Percentiles rank a stretch among this genome's conserved stretches.
These are phyloP conservation scores for Paraconiothyrium brasiliense DNA, from an alignment of 2,329 filamentous ascomycete species.

Conservation along the genomic window DNA sequence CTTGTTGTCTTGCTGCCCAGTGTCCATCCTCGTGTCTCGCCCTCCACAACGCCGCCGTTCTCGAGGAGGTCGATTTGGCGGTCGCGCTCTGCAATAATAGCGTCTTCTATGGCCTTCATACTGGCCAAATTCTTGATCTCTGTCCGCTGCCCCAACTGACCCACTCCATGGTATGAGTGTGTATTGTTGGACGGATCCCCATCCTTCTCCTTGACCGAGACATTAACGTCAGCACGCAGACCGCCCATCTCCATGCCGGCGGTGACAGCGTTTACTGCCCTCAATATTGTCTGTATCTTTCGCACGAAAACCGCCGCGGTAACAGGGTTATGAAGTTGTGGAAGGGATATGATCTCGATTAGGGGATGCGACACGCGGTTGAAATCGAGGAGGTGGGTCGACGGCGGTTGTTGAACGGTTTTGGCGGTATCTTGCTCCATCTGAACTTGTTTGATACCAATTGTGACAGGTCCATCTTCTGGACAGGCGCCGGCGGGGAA, in stretches of 20 bases:
- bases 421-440: conserved; percentile 99
- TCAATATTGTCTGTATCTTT: conserved; percentile 85
- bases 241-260: conserved; percentile 94
- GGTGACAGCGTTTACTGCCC: conserved; percentile 83
- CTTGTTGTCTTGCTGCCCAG: conserved; percentile 84
- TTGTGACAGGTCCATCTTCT: conserved; percentile 74
- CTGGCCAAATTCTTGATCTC: conserved; percentile 98
- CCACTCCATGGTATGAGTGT: conserved; percentile 65
- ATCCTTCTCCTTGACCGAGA: conserved; percentile 75
- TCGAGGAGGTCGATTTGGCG: conserved; percentile 85
- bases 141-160: conserved; percentile 81
- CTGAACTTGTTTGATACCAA: conserved; percentile 93
- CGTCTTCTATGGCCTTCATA: conserved; percentile 94
- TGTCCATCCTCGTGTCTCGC: conserved; percentile 94
- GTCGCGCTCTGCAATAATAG: conserved; percentile 88
- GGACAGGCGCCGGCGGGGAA: conserved; percentile 71
- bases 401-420: conserved; percentile 79
- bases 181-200: conserved; percentile 32
- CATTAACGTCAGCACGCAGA: conserved; percentile 92
- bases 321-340: conserved; percentile 84
- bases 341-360: conserved; percentile 93
- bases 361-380: conserved; percentile 91
- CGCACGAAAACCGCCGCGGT: conserved; percentile 89
- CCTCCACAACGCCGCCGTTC: conserved; percentile 75
- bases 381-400: conserved; percentile 84